These are phyloP conservation scores for Ampelomyces quisqualis DNA, from an alignment of 2,329 filamentous ascomycete species.

Conservation along the genomic window DNA sequence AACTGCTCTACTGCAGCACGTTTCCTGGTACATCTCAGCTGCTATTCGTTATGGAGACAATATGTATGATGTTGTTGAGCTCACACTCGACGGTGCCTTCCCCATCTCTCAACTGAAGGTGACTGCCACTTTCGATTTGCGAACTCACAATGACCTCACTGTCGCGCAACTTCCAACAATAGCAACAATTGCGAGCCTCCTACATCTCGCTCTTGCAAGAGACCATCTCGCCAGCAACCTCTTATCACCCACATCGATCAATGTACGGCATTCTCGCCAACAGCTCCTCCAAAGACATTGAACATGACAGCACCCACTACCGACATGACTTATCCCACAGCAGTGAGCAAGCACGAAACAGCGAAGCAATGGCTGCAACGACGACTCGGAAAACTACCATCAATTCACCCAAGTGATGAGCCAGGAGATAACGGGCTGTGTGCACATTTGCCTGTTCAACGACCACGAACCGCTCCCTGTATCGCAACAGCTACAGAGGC, in stretches of 20 bases:
- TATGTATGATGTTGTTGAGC: neutral
- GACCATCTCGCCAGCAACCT: too few relatives aligned
- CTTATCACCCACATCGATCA: slow-evolving; percentile 18
- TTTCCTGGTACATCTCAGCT: too few relatives aligned
- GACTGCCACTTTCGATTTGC: slow-evolving; percentile 2
- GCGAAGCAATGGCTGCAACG: slow-evolving; percentile 31
- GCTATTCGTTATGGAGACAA: too few relatives aligned
- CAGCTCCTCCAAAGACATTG: slow-evolving; percentile 8
- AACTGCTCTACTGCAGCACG: too few relatives aligned
- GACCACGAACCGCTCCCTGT: slow-evolving; percentile 32
- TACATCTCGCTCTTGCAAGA: neutral
- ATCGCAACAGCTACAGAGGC: slow-evolving; percentile 2
- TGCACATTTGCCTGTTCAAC: slow-evolving; percentile 12
- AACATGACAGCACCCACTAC: slow-evolving; percentile 26
- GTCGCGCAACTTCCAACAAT: neutral
- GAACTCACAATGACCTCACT: neutral
- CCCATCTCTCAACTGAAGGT: slow-evolving; percentile 1
- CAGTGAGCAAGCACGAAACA: slow-evolving; percentile 16
- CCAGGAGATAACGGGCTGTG: slow-evolving; percentile 5
- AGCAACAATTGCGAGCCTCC: neutral
- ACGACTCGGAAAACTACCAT: slow-evolving; percentile 22
- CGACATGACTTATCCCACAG: slow-evolving; percentile 12
- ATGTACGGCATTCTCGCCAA: slow-evolving; percentile 15
- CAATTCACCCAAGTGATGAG: slow-evolving; percentile 13
- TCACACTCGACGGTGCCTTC: slow-evolving; percentile 1